A percentile compares a stretch with the other conserved stretches of the same genome.
Conservation (phyloP, 768 basidiomycete genomes). For the Mycena metata region DNA sequence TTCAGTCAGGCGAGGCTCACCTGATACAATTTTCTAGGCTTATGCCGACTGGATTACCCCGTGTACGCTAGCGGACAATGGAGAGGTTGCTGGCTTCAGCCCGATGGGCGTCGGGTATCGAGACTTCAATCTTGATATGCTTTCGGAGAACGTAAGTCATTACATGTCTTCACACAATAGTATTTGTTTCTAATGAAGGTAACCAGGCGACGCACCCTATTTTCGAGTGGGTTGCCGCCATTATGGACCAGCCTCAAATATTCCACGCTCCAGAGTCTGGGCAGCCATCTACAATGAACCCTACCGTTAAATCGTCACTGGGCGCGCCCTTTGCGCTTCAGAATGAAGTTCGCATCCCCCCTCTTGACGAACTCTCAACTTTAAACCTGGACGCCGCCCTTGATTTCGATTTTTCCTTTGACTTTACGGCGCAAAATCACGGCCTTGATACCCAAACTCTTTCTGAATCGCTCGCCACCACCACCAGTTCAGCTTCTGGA, state of each 20-base stretch:
- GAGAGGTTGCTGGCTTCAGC: not conserved
- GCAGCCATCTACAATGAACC: too few relatives aligned
- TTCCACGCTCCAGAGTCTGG: not conserved
- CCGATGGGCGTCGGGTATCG: not conserved
- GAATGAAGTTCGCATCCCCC: too few relatives aligned
- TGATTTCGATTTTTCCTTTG: too few relatives aligned
- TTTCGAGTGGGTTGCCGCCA: not conserved
- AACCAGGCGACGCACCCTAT: conserved; percentile 4
- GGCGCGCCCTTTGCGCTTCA: not conserved
- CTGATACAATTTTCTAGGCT: not conserved
- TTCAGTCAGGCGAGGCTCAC: too few relatives aligned
- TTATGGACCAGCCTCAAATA: not conserved
- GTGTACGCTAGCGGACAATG: not conserved
- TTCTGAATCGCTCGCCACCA: not conserved
- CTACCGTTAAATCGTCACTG: too few relatives aligned
- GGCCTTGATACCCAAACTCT: too few relatives aligned
- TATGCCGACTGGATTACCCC: conserved; percentile 7
- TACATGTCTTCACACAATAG: not conserved
- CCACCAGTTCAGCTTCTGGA: not conserved
- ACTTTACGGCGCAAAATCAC: too few relatives aligned
- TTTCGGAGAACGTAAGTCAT: not conserved
- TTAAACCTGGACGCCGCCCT: too few relatives aligned
- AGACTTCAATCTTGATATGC: conserved; percentile 14
- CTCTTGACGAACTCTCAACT: too few relatives aligned
- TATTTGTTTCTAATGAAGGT: too few relatives aligned